Evolutionary conservation across 1,284 basidiomycete genomes (phyloP), one percentile per base, ranked within the genome.

Genomic region (Pseudozyma sp.): DNA sequence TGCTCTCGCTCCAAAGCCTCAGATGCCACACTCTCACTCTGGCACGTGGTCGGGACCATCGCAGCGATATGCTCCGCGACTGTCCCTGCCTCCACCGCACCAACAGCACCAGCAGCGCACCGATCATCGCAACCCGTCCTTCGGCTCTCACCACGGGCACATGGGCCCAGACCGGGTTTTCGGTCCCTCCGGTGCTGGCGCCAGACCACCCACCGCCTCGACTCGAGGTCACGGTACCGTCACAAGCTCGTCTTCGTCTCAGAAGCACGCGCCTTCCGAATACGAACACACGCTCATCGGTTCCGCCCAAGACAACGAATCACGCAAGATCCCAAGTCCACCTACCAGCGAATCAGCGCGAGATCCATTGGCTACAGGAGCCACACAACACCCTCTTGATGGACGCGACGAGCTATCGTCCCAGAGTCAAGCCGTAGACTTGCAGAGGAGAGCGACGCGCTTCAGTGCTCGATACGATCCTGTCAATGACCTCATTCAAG

Each of bases 401-500:
- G 17, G 43, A 9, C 58, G 40, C 44, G 17, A 43, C 31, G 55
- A 74, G 5, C 7, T 52, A 7, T 52, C 59, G 29, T 37, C 51
- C n/a, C 54, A 57, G 7, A 37, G 35, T 35, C 49, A 31, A 17
- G 43, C 19, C n/a, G 30, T n/a, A 6, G 29, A n/a, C 6, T 35
- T 69, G 8, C 57, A 74, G 13, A 54, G 71, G 19, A 61, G 72
- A 33, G 63, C 56, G 5, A 75, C 72, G 4, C 58, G 63, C 4
- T 31, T 31, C 39, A 79, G 71, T 52, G 66, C 68, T 24, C 65
- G 66, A 7, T 79, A 77, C 51, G 75, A 75, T 16, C 72, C 75
- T 14, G 72, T 77, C 50, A 66, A 65, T 45, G 77, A 79, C 31
- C 37, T 79, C n/a, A 62, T 79, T 30, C 53, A 71, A 19, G 74